Evolutionary conservation across 352 stramenopile species (phyloP).

Genomic region (Pythium chondricola): DNA sequence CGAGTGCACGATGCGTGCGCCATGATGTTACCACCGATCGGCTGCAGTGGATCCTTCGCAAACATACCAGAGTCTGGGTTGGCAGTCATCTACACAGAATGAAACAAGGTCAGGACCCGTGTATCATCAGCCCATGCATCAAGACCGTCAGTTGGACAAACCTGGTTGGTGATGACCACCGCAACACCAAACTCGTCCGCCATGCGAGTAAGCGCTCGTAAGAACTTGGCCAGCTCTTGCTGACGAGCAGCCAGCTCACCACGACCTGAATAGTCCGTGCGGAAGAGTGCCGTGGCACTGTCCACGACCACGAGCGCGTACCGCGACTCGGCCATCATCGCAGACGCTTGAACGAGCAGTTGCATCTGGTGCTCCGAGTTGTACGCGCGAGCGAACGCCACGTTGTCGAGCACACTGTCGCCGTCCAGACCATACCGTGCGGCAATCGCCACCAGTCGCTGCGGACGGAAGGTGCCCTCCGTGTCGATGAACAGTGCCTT

Average conservation of each 20-base stretch:
- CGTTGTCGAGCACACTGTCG: slow-evolving; percentile 97
- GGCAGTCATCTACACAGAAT: slow-evolving; percentile 64
- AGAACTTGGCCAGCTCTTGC: slow-evolving; percentile 90
- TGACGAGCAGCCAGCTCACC: slow-evolving; percentile 96
- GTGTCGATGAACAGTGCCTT: slow-evolving; percentile 99
- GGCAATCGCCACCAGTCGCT: slow-evolving; percentile 95
- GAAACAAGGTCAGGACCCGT: background rate
- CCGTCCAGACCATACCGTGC: slow-evolving; percentile 96
- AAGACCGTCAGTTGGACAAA: slow-evolving; percentile 12
- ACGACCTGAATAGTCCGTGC: slow-evolving; percentile 98
- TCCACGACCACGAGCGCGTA: slow-evolving; percentile 97
- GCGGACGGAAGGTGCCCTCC: slow-evolving; percentile 97
- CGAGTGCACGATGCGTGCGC: slow-evolving; percentile 76
- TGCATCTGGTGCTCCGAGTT: slow-evolving; percentile 99
- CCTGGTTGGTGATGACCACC: slow-evolving; percentile 87
- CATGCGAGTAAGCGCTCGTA: slow-evolving; percentile 95
- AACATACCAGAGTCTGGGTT: slow-evolving; percentile 90
- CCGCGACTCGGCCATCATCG: slow-evolving; percentile 98
- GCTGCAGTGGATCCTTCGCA: slow-evolving; percentile 85
- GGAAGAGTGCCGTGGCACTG: slow-evolving; percentile 96
- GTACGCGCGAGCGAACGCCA: slow-evolving; percentile 97
- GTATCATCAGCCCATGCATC: background rate
- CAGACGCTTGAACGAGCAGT: slow-evolving; percentile 95
- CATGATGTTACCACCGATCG: slow-evolving; percentile 91
- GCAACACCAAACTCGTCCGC: slow-evolving; percentile 99